These are phyloP conservation scores for Macrotyloma uniflorum DNA, from an alignment of 306 rosid genomes.

Conservation along the genomic window DNA sequence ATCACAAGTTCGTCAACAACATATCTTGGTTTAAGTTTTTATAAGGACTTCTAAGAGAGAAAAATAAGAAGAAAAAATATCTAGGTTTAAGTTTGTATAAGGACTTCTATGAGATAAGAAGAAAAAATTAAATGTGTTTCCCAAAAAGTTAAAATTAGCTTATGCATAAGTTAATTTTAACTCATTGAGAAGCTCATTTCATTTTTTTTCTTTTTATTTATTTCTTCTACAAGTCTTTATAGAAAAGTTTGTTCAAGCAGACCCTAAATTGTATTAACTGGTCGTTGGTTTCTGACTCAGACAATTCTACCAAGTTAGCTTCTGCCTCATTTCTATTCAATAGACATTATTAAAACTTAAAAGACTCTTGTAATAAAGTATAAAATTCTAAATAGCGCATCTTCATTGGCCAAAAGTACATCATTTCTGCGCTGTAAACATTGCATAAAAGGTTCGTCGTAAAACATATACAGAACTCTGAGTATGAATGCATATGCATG, in stretches of 20 bases:
- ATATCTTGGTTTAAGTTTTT: too few relatives aligned
- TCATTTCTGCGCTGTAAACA: not conserved
- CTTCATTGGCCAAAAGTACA: not conserved
- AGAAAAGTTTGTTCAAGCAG: too few relatives aligned
- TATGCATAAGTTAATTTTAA: too few relatives aligned
- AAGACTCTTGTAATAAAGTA: constrained; percentile 6
- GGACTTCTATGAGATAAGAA: too few relatives aligned
- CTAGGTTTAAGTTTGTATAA: too few relatives aligned
- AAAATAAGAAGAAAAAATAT: not conserved
- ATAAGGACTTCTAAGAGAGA: not conserved
- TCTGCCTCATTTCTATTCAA: constrained; percentile 17
- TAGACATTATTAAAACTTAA: not conserved
- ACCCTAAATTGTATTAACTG: too few relatives aligned
- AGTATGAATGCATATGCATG: constrained; percentile 11
- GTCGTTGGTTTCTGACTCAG: not conserved
- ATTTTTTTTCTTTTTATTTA: too few relatives aligned
- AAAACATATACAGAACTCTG: not conserved
- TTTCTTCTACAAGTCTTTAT: too few relatives aligned
- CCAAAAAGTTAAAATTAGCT: too few relatives aligned
- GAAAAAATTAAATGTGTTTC: too few relatives aligned
- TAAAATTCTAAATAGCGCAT: not conserved
- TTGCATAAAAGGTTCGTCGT: constrained; percentile 14
- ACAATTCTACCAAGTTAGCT: constrained; percentile 3
- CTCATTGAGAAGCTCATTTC: too few relatives aligned
- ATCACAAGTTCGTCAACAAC: too few relatives aligned